Evolutionary conservation across 2,329 filamentous ascomycete species (phyloP).

Genomic region (Colletotrichum musae): DNA sequence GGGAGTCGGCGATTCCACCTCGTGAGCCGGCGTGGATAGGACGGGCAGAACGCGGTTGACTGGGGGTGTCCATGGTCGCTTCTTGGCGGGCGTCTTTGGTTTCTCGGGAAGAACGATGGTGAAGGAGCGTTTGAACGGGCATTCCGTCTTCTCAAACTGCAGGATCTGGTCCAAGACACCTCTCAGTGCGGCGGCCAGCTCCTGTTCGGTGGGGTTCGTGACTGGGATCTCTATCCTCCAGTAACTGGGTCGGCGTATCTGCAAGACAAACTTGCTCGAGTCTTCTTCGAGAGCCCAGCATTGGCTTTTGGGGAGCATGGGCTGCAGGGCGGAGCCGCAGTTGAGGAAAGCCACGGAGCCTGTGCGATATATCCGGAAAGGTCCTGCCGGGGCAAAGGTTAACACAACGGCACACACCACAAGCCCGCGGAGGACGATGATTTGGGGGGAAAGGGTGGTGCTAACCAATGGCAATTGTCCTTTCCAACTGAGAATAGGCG

Average conservation of each 20-base stretch:
- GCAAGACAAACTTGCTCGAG: constrained; percentile 86
- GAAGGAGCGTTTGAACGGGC: constrained; percentile 86
- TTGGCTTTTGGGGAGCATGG: constrained; percentile 90
- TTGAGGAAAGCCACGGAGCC: constrained; percentile 90
- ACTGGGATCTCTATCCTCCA: constrained; percentile 91
- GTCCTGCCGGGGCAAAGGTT: constrained; percentile 62
- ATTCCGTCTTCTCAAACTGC: constrained; percentile 89
- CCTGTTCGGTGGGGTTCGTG: constrained; percentile 73
- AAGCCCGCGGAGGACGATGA: constrained; percentile 1
- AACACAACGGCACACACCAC: constrained; percentile 4
- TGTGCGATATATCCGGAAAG: constrained; percentile 87
- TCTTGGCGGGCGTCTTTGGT: constrained; percentile 75
- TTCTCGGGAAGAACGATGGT: constrained; percentile 80
- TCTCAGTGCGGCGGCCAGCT: constrained; percentile 77
- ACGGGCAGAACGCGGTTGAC: constrained; percentile 51
- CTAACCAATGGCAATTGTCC: constrained; percentile 84
- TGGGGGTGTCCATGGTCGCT: constrained; percentile 76
- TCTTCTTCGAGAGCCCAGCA: constrained; percentile 93
- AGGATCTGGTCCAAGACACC: constrained; percentile 79
- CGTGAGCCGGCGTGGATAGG: constrained; percentile 50
- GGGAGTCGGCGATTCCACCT: constrained; percentile 44
- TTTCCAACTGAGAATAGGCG: constrained; percentile 83
- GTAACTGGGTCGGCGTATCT: constrained; percentile 86
- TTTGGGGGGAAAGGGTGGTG: constrained; percentile 11
- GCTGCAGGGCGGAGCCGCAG: constrained; percentile 86